phyloP scores from a whole-genome alignment of 345 rosid genomes.

The Cardamine resedifolia region DNA sequence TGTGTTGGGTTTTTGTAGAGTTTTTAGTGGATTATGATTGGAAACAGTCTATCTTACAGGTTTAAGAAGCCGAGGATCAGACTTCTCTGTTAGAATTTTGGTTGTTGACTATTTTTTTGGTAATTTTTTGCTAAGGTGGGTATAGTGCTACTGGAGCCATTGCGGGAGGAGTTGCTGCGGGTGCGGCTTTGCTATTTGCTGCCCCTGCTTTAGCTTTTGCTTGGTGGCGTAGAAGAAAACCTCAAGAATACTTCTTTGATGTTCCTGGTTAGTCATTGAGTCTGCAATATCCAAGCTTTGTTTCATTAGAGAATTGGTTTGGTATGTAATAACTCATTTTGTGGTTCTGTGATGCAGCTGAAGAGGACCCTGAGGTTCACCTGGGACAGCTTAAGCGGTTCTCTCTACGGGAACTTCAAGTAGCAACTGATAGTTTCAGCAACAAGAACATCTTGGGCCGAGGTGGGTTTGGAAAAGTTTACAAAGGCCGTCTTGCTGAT shows the following conservation, averaged over 20 bases:
- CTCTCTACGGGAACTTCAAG: slow-evolving; percentile 86
- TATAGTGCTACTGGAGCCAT: slow-evolving; percentile 80
- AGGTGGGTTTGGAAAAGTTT: slow-evolving; percentile 97
- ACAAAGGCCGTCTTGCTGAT: slow-evolving; percentile 89
- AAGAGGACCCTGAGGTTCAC: slow-evolving; percentile 94
- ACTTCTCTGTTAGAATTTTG: background rate
- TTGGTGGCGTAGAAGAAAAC: slow-evolving; percentile 90
- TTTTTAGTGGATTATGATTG: slow-evolving; percentile 1
- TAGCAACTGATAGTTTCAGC: slow-evolving; percentile 90
- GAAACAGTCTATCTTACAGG: background rate
- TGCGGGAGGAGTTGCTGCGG: slow-evolving; percentile 98
- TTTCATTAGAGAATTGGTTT: background rate
- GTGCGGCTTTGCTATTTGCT: slow-evolving; percentile 92
- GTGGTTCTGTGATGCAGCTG: slow-evolving; percentile 54
- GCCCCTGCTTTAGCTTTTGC: slow-evolving; percentile 96
- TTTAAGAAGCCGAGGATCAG: background rate
- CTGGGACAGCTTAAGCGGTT: slow-evolving; percentile 93
- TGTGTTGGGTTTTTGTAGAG: background rate
- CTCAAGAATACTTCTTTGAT: slow-evolving; percentile 87
- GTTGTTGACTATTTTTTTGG: background rate
- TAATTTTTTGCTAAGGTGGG: slow-evolving; percentile 50
- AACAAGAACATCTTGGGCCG: slow-evolving; percentile 91
- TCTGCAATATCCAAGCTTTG: slow-evolving; percentile 8
- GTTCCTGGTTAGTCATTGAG: slow-evolving; percentile 68
- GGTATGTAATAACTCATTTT: background rate